phyloP scores from a whole-genome alignment of 2,329 filamentous ascomycete species.

The Remersonia thermophila region DNA sequence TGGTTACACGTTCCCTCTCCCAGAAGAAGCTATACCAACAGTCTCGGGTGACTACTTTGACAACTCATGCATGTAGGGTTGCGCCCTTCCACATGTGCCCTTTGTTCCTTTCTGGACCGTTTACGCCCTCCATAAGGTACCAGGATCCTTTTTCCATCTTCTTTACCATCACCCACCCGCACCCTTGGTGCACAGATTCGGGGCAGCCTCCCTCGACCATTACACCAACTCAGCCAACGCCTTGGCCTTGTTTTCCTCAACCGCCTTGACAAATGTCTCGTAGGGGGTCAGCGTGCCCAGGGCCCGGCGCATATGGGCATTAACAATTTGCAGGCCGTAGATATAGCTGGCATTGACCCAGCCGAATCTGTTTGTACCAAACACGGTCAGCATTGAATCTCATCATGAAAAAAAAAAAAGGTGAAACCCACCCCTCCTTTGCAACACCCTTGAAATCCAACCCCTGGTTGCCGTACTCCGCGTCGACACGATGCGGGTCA shows the following conservation, averaged over 20 bases:
- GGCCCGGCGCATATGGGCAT: conserved; percentile 78
- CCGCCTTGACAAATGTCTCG: conserved; percentile 64
- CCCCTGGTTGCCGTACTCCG: conserved; percentile 96
- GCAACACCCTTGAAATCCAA: conserved; percentile 91
- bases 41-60: no score
- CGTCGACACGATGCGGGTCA: conserved; percentile 87
- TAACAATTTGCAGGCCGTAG: conserved; percentile 79
- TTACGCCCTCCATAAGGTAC: no score
- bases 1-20: no score
- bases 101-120: no score
- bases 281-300: conserved; percentile 80
- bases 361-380: conserved; percentile 65
- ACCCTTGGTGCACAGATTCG: no score
- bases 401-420: not conserved
- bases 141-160: no score
- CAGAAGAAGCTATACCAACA: no score
- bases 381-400: conserved; percentile 18
- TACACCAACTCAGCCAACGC: conserved; percentile 33
- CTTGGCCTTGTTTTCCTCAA: conserved; percentile 42
- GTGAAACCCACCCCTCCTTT: conserved; percentile 70
- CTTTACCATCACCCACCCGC: not conserved
- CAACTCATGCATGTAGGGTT: no score
- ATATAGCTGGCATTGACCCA: conserved; percentile 99
- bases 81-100: no score
- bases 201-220: no score